Percentiles rank a stretch among this genome's conserved stretches.
Conservation (phyloP, 192 early-diverging fungal genomes). For the Backusella parvicylindrica region DNA sequence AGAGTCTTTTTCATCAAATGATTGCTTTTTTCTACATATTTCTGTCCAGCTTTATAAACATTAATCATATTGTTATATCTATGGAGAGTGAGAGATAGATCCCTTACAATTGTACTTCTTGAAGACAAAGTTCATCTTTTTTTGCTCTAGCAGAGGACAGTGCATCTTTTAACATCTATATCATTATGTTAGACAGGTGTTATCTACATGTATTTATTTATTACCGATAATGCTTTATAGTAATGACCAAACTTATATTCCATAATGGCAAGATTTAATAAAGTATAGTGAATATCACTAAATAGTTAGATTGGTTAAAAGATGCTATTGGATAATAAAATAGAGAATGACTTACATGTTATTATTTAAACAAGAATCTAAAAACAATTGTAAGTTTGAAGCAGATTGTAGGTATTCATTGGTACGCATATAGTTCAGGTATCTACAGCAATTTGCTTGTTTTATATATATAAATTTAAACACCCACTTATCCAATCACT, state of each 20-base stretch:
- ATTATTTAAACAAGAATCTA: background rate
- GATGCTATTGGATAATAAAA: background rate
- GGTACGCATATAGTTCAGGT: background rate
- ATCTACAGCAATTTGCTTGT: background rate
- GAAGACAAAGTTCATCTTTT: background rate
- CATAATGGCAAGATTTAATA: background rate
- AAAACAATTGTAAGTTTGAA: background rate
- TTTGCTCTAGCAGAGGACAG: background rate
- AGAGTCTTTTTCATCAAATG: background rate
- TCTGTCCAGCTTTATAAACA: background rate
- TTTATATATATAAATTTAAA: background rate
- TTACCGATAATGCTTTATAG: background rate
- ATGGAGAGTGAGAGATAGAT: too few relatives aligned
- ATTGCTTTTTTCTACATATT: background rate
- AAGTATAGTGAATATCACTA: background rate
- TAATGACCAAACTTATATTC: conserved; percentile 5
- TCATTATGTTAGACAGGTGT: too few relatives aligned
- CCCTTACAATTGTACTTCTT: conserved; percentile 1
- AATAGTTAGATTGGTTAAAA: background rate
- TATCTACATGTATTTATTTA: too few relatives aligned
- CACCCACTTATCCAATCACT: background rate
- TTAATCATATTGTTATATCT: too few relatives aligned
- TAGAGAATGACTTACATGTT: background rate
- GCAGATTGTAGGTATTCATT: background rate
- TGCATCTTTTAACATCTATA: conserved; percentile 1